Evolutionary conservation across 2,329 filamentous ascomycete genomes (phyloP).

Genomic region (Tolypocladium tropicale): DNA sequence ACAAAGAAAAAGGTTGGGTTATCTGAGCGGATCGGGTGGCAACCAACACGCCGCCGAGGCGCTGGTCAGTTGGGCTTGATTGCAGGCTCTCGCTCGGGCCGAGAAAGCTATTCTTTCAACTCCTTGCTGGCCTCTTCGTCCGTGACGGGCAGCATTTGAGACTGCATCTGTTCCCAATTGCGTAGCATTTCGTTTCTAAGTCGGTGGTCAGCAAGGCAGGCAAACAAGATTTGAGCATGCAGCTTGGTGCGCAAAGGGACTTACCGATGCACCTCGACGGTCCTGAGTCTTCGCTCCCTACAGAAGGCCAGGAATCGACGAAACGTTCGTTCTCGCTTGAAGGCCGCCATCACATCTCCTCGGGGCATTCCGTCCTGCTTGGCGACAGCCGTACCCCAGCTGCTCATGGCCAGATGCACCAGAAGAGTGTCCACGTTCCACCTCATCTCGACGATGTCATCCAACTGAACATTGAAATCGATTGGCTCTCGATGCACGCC

Average conservation of each 20-base stretch:
- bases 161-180: constrained; percentile 25
- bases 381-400: constrained; percentile 13
- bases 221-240: not conserved
- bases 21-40: not conserved
- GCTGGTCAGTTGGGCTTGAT: not conserved
- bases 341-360: constrained; percentile 38
- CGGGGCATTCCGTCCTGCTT: constrained; percentile 22
- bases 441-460: constrained; percentile 34
- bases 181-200: constrained; percentile 22
- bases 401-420: constrained; percentile 29
- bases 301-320: constrained; percentile 39
- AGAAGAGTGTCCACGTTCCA: constrained; percentile 32
- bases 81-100: constrained; percentile 1
- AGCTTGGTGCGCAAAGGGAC: constrained; percentile 10
- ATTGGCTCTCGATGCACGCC: constrained; percentile 38
- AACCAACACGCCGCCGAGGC: not conserved
- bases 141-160: constrained; percentile 17
- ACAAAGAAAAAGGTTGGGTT: too few species aligned
- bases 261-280: constrained; percentile 31
- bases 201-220: constrained; percentile 7
- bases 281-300: constrained; percentile 28
- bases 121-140: constrained; percentile 16
- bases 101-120: constrained; percentile 14
- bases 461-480: constrained; percentile 37
- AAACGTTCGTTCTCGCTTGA: constrained; percentile 43